Evolutionary conservation across 106 monocot genomes (phyloP).

Genomic region (Allium fistulosum): DNA sequence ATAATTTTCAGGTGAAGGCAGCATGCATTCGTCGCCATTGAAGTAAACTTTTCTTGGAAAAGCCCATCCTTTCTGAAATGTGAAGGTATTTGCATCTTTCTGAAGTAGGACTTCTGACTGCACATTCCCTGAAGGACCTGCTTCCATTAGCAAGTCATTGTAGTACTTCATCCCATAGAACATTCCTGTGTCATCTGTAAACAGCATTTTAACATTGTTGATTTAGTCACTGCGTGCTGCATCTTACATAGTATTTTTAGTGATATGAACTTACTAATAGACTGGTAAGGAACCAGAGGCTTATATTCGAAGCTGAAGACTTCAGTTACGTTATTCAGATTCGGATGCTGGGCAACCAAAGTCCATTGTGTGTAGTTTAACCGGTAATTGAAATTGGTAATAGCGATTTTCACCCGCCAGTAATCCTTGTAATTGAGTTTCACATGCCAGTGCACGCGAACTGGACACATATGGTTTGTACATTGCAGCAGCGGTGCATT

Average conservation of each 20-base stretch:
- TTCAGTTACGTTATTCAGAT: conserved; percentile 57
- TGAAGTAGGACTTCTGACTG: conserved; percentile 63
- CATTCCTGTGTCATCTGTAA: conserved; percentile 71
- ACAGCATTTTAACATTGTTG: background rate
- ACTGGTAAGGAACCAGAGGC: conserved; percentile 42
- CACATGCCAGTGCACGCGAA: conserved; percentile 80
- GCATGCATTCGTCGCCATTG: conserved; percentile 76
- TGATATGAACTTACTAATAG: conserved; percentile 56
- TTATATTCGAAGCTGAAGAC: conserved; percentile 80
- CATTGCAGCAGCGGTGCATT: conserved; percentile 59
- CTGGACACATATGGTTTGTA: conserved; percentile 70
- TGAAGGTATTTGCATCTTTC: conserved; percentile 48
- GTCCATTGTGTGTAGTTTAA: conserved; percentile 75
- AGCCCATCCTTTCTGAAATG: conserved; percentile 68
- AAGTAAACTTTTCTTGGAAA: conserved; percentile 74
- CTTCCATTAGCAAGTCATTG: conserved; percentile 77
- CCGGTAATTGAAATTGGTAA: conserved; percentile 78
- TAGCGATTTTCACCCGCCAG: conserved; percentile 63
- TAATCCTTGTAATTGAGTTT: conserved; percentile 81
- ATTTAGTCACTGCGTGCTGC: background rate
- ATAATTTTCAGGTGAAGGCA: conserved; percentile 59
- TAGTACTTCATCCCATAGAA: conserved; percentile 68
- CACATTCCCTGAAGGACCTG: conserved; percentile 57
- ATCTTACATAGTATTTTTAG: background rate
- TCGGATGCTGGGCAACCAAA: conserved; percentile 65